phyloP scores from a whole-genome alignment of 2,329 filamentous ascomycete species.

The Sodiomyces alkalinus region DNA sequence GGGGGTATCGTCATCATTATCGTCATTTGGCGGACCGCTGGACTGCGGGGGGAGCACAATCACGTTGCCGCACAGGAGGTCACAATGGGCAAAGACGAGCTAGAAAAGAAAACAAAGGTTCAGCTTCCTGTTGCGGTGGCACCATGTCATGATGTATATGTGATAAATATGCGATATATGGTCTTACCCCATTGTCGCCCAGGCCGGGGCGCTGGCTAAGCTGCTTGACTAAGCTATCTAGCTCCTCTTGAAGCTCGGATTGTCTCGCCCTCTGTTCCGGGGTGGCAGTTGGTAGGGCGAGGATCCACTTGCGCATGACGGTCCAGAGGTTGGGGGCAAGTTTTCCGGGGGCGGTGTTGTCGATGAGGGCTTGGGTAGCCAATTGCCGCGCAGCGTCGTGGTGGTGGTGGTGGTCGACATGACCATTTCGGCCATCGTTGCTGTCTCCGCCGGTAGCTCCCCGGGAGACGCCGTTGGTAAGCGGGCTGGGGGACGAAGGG shows the following conservation, averaged over 20 bases:
- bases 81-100: conserved; percentile 89
- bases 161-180: too few species aligned
- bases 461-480: conserved; percentile 16
- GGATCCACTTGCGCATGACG: conserved; percentile 91
- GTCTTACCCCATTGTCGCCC: conserved; percentile 55
- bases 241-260: conserved; percentile 55
- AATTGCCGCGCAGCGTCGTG: too few species aligned
- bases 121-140: conserved; percentile 2
- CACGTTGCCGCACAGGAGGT: conserved; percentile 90
- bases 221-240: conserved; percentile 52
- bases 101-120: conserved; percentile 19
- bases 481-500: conserved; percentile 15
- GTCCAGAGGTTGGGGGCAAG: conserved; percentile 84
- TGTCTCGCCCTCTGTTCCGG: conserved; percentile 54
- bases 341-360: conserved; percentile 46
- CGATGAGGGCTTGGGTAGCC: conserved; percentile 20
- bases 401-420: conserved; percentile 15
- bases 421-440: conserved; percentile 6
- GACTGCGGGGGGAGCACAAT: conserved; percentile 51
- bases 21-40: conserved; percentile 7
- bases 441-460: conserved; percentile 15
- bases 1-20: conserved; percentile 13
- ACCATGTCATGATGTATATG: too few species aligned
- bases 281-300: conserved; percentile 62
- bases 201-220: conserved; percentile 66